Evolutionary conservation across 345 rosid species (phyloP), one percentile per base, ranked within the genome.

Genomic region (Stellera chamaejasme): DNA sequence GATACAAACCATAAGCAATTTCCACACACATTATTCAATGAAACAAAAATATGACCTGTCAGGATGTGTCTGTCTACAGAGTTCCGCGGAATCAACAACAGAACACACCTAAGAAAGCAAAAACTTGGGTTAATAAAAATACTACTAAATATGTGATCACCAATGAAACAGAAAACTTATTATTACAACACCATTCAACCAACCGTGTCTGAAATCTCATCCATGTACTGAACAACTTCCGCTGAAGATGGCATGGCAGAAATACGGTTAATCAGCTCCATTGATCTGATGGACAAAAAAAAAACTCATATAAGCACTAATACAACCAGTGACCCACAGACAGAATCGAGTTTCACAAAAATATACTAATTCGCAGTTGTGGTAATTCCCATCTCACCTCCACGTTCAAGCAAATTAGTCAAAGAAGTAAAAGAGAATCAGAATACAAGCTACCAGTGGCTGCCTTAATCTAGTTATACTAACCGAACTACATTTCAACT

Each of bases 21-120:
- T 44, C 15, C 11, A 32, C 26, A 32, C 15, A 45, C 26, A 65
- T 16, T 46, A 32, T 52, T 58, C 64, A 27, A 66, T 5, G 15
- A 27, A 39, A 27, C 5, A 27, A 46, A 36, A 43, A n/a, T 61
- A 26, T 15, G 48, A 88, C 99, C 90, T 93, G 77, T 80, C 90
- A 2, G 96, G 99, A 75, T 93, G 99, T 43, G 96, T 93, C 71
- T 89, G 79, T 62, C 99, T 61, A 65, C 97, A 93, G 45, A 93
- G 87, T 70, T 93, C 97, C 0, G 99, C 99, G 8, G 99, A 93
- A 66, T 93, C 99, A 58, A 89, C 84, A 55, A 87, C 99, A 46
- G 72, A 79, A 66, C 99, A 93, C 58, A 93, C 96, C 97, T 93
- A 66, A 27, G 32, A 59, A 48, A 76, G 27, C 25, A 55, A 28